phyloP scores from a whole-genome alignment of 1,284 basidiomycete species.

The Agaricales sp. region DNA sequence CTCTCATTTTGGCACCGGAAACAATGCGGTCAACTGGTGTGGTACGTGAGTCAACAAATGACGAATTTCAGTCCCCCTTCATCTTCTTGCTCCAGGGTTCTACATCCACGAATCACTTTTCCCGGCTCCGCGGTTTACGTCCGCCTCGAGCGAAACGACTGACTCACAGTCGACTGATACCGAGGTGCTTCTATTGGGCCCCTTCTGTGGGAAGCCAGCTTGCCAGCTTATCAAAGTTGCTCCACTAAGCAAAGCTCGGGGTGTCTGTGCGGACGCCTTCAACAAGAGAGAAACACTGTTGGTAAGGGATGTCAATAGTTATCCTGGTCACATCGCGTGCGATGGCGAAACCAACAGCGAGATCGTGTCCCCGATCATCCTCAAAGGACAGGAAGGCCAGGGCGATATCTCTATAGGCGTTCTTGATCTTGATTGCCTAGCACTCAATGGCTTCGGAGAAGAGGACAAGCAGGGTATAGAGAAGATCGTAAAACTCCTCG shows the following conservation, averaged over 20 bases:
- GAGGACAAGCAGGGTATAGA: constrained; percentile 68
- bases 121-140: constrained; percentile 40
- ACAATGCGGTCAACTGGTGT: constrained; percentile 79
- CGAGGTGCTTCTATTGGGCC: constrained; percentile 56
- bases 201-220: constrained; percentile 83
- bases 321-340: constrained; percentile 87
- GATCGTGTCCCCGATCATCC: constrained; percentile 69
- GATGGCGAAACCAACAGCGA: constrained; percentile 82
- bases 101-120: constrained; percentile 56
- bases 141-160: constrained; percentile 8
- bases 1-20: constrained; percentile 51
- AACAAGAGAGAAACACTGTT: constrained; percentile 43
- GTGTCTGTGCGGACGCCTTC: constrained; percentile 79
- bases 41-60: constrained; percentile 38
- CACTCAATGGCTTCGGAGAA: constrained; percentile 58
- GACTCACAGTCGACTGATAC: no score
- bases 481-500: constrained; percentile 56
- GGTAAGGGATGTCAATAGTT: constrained; percentile 65
- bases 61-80: constrained; percentile 7
- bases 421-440: constrained; percentile 78
- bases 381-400: constrained; percentile 21
- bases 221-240: constrained; percentile 69
- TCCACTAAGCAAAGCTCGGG: constrained; percentile 42
- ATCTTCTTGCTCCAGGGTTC: constrained; percentile 47
- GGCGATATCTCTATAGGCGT: constrained; percentile 52